Percentiles rank a stretch among this genome's conserved stretches.
phyloP scores from a whole-genome alignment of 2,329 filamentous ascomycete genomes.

The Trichoderma sp. region DNA sequence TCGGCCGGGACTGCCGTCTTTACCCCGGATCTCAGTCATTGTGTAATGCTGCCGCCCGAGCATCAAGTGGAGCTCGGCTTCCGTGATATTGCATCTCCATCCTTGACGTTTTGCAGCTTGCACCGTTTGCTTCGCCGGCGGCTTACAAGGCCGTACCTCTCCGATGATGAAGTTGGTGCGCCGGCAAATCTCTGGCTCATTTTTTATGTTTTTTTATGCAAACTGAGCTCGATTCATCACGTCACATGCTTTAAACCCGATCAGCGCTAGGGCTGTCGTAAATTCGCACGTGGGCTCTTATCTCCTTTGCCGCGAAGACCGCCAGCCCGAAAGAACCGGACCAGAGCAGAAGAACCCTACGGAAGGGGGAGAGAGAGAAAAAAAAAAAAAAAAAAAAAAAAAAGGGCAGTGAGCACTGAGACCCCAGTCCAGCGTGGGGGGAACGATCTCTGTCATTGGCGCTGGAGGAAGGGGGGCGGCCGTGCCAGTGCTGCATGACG shows the following conservation, averaged over 20 bases:
- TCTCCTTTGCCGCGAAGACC: constrained; percentile 20
- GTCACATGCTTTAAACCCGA: constrained; percentile 13
- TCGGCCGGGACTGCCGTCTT: constrained; percentile 18
- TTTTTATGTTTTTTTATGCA: neutral
- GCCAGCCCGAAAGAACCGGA: constrained; percentile 18
- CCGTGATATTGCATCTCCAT: constrained; percentile 16
- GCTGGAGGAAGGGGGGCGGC: neutral
- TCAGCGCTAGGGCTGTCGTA: constrained; percentile 18
- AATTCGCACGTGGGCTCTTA: constrained; percentile 20
- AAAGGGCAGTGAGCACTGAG: neutral
- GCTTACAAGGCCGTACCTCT: neutral
- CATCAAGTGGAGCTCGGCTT: constrained; percentile 27
- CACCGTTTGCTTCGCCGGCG: neutral
- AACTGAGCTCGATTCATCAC: neutral
- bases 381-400: neutral
- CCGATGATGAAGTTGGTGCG: neutral
- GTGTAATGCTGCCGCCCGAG: constrained; percentile 23
- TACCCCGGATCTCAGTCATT: constrained; percentile 21
- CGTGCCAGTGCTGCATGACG: constrained; percentile 8
- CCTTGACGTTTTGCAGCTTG: neutral
- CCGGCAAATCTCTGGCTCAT: constrained; percentile 19
- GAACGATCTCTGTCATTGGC: constrained; percentile 11
- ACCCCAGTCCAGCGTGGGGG: constrained; percentile 10
- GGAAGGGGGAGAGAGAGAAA: too few species aligned
- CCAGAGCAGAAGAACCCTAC: neutral